These are phyloP conservation scores for Escovopsis sp. DNA, from an alignment of 2,329 filamentous ascomycete genomes.

Conservation along the genomic window DNA sequence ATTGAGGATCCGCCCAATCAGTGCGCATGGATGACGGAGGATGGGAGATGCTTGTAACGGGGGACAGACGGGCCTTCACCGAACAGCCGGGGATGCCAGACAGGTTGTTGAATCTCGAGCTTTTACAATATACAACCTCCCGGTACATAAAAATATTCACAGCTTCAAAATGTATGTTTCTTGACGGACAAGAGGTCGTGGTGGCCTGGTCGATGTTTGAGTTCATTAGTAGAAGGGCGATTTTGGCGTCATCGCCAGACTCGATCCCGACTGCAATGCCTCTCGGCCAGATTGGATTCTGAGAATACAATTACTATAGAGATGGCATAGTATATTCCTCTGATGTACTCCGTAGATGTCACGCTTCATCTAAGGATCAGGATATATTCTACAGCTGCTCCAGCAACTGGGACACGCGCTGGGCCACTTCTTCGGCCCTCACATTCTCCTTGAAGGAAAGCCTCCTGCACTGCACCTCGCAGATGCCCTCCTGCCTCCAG, in stretches of 20 bases:
- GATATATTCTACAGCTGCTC: constrained; percentile 27
- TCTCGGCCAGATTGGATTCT: too few species aligned
- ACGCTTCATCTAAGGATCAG: too few species aligned
- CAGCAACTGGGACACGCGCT: constrained; percentile 31
- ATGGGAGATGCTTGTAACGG: constrained; percentile 17
- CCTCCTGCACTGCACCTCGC: constrained; percentile 67
- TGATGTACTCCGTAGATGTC: too few species aligned
- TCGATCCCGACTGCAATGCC: neutral
- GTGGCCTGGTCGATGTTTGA: neutral
- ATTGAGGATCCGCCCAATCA: too few species aligned
- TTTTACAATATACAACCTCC: too few species aligned
- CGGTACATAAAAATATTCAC: too few species aligned
- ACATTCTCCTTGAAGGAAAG: constrained; percentile 48
- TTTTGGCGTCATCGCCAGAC: neutral
- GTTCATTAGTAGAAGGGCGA: neutral
- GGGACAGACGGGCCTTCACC: too few species aligned
- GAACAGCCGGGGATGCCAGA: too few species aligned
- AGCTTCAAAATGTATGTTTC: neutral
- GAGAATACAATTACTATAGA: too few species aligned
- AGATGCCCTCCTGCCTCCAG: constrained; percentile 42
- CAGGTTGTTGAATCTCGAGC: too few species aligned
- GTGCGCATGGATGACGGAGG: constrained; percentile 17
- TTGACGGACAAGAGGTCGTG: neutral
- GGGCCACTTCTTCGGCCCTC: constrained; percentile 24
- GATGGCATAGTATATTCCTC: too few species aligned